Conservation (phyloP, 2,329 filamentous ascomycete species). For the Ilyonectria mors-panacis region DNA sequence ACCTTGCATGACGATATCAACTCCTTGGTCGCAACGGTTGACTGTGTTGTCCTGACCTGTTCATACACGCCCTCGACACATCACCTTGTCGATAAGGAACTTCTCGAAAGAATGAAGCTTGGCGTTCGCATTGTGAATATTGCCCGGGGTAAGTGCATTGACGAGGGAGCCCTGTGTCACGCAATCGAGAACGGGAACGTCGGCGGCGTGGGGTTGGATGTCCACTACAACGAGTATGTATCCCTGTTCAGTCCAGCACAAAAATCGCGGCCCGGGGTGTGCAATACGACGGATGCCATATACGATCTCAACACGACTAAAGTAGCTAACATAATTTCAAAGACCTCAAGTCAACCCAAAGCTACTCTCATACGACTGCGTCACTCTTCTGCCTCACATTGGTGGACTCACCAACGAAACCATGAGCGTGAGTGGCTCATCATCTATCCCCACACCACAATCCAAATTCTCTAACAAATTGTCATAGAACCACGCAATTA, state of each 20-base stretch:
- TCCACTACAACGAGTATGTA: constrained; percentile 16
- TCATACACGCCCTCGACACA: constrained; percentile 4
- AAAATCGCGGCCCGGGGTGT: too few species aligned
- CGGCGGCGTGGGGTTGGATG: constrained; percentile 6
- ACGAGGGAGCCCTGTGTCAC: constrained; percentile 1
- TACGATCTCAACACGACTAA: too few species aligned
- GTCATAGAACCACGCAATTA: too few species aligned
- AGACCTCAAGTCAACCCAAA: constrained; percentile 8
- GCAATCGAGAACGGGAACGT: not conserved
- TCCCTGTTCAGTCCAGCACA: too few species aligned
- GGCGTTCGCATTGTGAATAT: constrained; percentile 10
- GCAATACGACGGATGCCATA: too few species aligned
- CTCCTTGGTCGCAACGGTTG: not conserved
- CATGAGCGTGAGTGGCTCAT: not conserved
- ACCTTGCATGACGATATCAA: too few species aligned
- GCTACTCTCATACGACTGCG: not conserved
- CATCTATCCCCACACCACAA: too few species aligned
- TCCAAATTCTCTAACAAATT: too few species aligned
- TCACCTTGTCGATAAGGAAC: not conserved
- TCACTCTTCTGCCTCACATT: constrained; percentile 15
- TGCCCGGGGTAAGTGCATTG: constrained; percentile 11
- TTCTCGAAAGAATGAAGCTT: not conserved
- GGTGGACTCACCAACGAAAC: constrained; percentile 3
- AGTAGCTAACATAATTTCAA: too few species aligned
- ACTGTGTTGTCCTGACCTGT: constrained; percentile 9